A percentile compares a stretch with the other conserved stretches of the same genome.
These are phyloP conservation scores for Plenodomus tracheiphilus DNA, from an alignment of 2,329 filamentous ascomycete genomes.

Conservation along the genomic window DNA sequence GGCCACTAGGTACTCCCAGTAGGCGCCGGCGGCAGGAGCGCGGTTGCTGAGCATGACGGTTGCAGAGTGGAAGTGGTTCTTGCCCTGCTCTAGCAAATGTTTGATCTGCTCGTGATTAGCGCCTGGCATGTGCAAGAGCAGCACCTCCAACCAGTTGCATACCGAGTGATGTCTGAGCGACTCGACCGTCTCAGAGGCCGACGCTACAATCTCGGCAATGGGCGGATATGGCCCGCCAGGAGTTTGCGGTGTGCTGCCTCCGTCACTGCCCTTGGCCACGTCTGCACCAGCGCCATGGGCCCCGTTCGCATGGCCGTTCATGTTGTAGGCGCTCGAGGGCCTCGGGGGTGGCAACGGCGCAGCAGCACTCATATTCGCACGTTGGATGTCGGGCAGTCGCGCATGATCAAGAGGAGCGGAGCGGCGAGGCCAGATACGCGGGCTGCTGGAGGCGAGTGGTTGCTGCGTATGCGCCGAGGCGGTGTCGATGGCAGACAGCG, in stretches of 20 bases:
- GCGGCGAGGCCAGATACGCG: neutral
- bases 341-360: constrained; percentile 39
- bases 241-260: constrained; percentile 21
- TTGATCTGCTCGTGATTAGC: constrained; percentile 35
- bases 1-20: constrained; percentile 82
- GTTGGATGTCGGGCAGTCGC: constrained; percentile 21
- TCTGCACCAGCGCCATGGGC: constrained; percentile 23
- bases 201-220: constrained; percentile 49
- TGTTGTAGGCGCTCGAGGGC: constrained; percentile 24
- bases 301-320: constrained; percentile 38
- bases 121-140: constrained; percentile 15
- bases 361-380: constrained; percentile 46
- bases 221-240: constrained; percentile 38
- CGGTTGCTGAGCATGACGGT: constrained; percentile 52
- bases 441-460: constrained; percentile 5
- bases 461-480: constrained; percentile 9
- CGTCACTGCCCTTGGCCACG: constrained; percentile 30
- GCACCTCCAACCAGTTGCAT: constrained; percentile 3
- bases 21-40: constrained; percentile 69
- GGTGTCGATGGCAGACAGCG: neutral
- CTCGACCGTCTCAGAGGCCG: constrained; percentile 43
- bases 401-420: constrained; percentile 26
- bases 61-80: constrained; percentile 53
- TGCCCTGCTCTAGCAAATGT: constrained; percentile 47
- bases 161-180: constrained; percentile 35